Percentiles rank a stretch among this genome's conserved stretches.
Evolutionary conservation across 1,284 basidiomycete genomes (phyloP).

Genomic region (Papiliotrema terrestris): DNA sequence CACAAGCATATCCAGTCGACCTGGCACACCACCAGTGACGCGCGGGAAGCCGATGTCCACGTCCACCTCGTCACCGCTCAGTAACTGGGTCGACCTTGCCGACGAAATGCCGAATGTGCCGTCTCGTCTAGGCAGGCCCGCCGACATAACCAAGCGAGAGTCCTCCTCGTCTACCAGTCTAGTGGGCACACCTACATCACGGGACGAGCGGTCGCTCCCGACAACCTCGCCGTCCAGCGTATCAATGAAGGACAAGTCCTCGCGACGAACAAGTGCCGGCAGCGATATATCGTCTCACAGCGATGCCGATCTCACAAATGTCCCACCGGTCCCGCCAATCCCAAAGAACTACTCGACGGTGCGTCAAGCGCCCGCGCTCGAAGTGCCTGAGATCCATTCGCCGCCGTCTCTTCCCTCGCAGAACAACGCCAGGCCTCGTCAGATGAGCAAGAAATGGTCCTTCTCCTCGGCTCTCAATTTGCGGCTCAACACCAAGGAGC

Average conservation of each 20-base stretch:
- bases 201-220: slow-evolving; percentile 44
- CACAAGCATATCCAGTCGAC: slow-evolving; percentile 60
- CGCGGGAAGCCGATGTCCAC: background rate
- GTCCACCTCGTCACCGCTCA: slow-evolving; percentile 24
- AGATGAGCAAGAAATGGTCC: slow-evolving; percentile 86
- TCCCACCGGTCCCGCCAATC: slow-evolving; percentile 93
- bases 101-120: slow-evolving; percentile 18
- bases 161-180: slow-evolving; percentile 87
- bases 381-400: slow-evolving; percentile 7
- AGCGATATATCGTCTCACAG: slow-evolving; percentile 65
- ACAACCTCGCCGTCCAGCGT: slow-evolving; percentile 63
- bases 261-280: slow-evolving; percentile 59
- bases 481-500: background rate
- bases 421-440: background rate
- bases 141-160: slow-evolving; percentile 61
- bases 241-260: slow-evolving; percentile 46
- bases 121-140: background rate
- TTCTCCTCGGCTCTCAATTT: slow-evolving; percentile 70
- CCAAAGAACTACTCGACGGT: slow-evolving; percentile 83
- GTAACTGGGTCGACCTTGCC: slow-evolving; percentile 33
- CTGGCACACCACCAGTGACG: slow-evolving; percentile 63
- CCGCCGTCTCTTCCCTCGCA: background rate
- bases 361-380: slow-evolving; percentile 16
- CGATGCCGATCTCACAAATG: slow-evolving; percentile 64
- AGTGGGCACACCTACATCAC: slow-evolving; percentile 53